Conservation (phyloP, 129 eudicot species). For the Smallanthus sonchifolius region DNA sequence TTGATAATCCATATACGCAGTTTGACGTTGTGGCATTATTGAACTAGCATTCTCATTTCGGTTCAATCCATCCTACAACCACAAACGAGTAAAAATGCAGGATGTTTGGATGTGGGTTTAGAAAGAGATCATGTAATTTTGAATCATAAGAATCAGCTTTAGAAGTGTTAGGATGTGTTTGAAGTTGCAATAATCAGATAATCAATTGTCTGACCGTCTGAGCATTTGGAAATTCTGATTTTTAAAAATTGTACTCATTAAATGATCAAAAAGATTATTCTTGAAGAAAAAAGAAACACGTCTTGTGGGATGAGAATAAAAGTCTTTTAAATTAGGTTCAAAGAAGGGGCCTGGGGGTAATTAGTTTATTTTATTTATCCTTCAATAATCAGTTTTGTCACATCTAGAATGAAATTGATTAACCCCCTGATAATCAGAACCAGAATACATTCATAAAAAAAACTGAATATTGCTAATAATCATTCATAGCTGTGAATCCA, state of each 20-base stretch:
- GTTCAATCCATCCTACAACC: constrained; percentile 52
- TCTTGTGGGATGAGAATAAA: background rate
- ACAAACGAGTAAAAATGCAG: background rate
- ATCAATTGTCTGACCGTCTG: background rate
- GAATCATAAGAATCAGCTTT: background rate
- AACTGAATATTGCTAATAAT: background rate
- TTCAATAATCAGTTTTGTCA: background rate
- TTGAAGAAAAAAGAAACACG: background rate
- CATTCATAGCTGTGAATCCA: background rate
- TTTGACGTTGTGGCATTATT: constrained; percentile 49
- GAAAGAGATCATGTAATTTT: background rate
- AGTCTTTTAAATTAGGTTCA: background rate
- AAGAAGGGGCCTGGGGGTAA: background rate
- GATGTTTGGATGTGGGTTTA: background rate
- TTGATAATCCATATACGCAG: constrained; percentile 65
- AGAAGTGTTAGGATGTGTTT: background rate
- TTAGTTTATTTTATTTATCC: background rate
- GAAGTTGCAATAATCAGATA: background rate
- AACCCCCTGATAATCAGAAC: background rate
- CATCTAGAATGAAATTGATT: background rate
- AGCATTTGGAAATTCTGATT: background rate
- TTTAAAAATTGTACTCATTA: background rate
- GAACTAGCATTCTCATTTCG: constrained; percentile 54
- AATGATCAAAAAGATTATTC: background rate
- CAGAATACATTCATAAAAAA: background rate